phyloP scores from a whole-genome alignment of 202 grass and related monocot genomes.

The Dendrocalamus latiflorus region DNA sequence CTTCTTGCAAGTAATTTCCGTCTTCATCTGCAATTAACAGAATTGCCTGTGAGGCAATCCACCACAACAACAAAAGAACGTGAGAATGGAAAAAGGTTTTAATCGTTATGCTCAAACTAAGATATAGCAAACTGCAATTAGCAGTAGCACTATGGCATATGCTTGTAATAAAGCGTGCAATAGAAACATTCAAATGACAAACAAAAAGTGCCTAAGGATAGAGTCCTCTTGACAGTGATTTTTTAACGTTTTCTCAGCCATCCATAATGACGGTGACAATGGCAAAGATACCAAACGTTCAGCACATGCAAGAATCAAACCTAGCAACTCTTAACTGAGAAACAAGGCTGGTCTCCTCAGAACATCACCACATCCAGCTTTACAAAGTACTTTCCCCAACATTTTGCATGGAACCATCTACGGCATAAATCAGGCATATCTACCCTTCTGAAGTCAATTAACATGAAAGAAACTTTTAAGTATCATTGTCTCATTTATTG shows the following conservation, averaged over 20 bases:
- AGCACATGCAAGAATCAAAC: background rate
- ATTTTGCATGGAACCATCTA: background rate
- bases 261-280: background rate
- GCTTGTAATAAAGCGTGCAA: background rate
- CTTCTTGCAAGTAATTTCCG: constrained; percentile 98
- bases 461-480: constrained; percentile 11
- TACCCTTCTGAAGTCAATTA: background rate
- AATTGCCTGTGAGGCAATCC: constrained; percentile 68
- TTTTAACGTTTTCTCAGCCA: background rate
- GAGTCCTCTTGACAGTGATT: background rate
- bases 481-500: background rate
- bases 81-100: constrained; percentile 27
- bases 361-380: background rate
- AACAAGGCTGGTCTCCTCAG: background rate
- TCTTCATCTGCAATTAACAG: constrained; percentile 95
- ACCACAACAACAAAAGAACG: constrained; percentile 19
- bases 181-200: constrained; percentile 6
- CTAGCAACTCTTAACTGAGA: background rate
- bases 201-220: background rate
- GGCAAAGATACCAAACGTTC: constrained; percentile 20
- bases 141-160: background rate
- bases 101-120: constrained; percentile 24
- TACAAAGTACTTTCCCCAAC: background rate
- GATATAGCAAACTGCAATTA: constrained; percentile 20
- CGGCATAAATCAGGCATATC: constrained; percentile 7